phyloP scores from a whole-genome alignment of 371 early-diverging fungal genomes.

The Zancudomyces culisetae region DNA sequence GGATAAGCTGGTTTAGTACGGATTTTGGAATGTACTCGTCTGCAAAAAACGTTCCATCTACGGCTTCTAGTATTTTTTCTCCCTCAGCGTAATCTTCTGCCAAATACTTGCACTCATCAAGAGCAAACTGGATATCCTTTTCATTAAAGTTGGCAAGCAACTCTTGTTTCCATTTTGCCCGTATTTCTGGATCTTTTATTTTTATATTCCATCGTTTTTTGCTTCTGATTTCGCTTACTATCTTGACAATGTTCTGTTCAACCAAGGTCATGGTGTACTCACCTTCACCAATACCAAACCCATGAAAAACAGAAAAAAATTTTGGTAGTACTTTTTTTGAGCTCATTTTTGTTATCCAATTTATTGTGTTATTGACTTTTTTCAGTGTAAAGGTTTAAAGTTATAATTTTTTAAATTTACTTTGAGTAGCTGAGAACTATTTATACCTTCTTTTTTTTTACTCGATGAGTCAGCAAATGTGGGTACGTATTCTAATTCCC shows the following conservation, averaged over 20 bases:
- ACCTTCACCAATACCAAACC: not conserved
- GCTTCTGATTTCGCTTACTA: constrained; percentile 20
- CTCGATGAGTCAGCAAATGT: no score
- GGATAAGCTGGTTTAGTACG: constrained; percentile 7
- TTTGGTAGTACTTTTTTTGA: no score
- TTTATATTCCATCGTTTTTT: constrained; percentile 27
- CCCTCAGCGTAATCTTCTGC: not conserved
- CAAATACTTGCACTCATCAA: not conserved
- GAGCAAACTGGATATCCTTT: not conserved
- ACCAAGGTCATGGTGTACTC: constrained; percentile 4
- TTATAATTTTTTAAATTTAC: no score
- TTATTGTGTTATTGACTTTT: no score
- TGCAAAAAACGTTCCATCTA: constrained; percentile 21
- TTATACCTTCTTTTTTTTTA: no score
- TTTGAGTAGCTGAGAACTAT: no score
- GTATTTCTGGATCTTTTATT: constrained; percentile 10
- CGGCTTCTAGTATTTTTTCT: constrained; percentile 12
- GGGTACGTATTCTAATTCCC: no score
- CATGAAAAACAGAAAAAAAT: no score
- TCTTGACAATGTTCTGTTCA: constrained; percentile 9
- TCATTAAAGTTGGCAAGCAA: not conserved
- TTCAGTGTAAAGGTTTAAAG: no score
- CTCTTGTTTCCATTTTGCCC: constrained; percentile 19
- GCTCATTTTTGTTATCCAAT: no score
- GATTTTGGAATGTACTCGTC: constrained; percentile 14